Evolutionary conservation across 345 rosid species (phyloP), one percentile per base, ranked within the genome.

Genomic region (Ceriops zippeliana): DNA sequence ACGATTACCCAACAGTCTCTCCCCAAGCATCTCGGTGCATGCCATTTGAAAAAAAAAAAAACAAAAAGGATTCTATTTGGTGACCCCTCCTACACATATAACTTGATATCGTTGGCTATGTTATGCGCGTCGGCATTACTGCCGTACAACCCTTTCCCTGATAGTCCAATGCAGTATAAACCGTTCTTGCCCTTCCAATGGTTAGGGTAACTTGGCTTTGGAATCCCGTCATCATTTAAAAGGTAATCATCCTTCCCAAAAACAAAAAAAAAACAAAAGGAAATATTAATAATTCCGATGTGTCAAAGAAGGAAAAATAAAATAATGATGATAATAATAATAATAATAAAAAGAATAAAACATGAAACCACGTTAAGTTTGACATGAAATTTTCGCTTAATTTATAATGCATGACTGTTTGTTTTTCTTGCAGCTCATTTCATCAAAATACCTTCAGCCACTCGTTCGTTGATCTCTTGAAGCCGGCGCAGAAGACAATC

Each of bases 401-500:
- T 62, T 49, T 24, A 56, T 60, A 63, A 78, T 80, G 52, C 9
- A 62, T 9, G 35, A 5, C 34, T 47, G 37, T 11, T 17, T 11
- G 42, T 32, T 22, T 51, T 51, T 52, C 38, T 11, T 31, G 47
- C 47, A 2, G 11, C 47, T 54, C 15, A 34, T 0, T 71, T 34
- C 10, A 15, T 53, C 10, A 5, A 51, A n/a, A 37, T 68, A 69
- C 74, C 81, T 65, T 68, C 5, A 77, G 62, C 77, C 77, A 81
- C 37, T 65, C 54, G 30, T 67, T 52, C 17, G 80, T 76, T 30
- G 81, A 73, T 54, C 85, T 80, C 30, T 70, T 78, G 82, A 86
- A 86, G 60, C 92, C 89, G 30, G 88, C 89, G 13, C 91, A 87
- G 65, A 90, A 86, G 5, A 92, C 54, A 58, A 92, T 77, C 0